phyloP scores from a whole-genome alignment of 768 basidiomycete genomes.

The Hericium erinaceus region DNA sequence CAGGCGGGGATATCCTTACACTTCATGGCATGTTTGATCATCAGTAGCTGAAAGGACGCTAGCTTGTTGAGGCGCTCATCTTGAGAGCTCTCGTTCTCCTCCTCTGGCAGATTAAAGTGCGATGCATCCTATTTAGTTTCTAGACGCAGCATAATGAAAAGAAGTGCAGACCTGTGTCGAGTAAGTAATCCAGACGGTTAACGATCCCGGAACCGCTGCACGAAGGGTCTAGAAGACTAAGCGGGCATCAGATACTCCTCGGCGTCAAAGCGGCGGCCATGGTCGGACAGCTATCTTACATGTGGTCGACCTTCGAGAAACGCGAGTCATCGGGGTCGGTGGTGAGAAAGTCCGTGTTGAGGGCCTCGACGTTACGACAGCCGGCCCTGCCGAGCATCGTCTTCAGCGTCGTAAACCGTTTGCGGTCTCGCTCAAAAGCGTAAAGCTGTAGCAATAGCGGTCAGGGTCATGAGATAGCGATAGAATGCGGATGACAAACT shows the following conservation, averaged over 20 bases:
- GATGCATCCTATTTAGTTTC: background rate
- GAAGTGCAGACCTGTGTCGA: slow-evolving; percentile 51
- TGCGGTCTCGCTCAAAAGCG: slow-evolving; percentile 84
- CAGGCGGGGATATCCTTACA: slow-evolving; percentile 39
- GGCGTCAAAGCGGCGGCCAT: too few species aligned
- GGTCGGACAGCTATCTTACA: slow-evolving; percentile 41
- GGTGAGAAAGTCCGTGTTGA: slow-evolving; percentile 78
- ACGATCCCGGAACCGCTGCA: slow-evolving; percentile 94
- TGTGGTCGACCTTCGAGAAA: slow-evolving; percentile 69
- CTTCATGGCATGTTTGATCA: slow-evolving; percentile 93
- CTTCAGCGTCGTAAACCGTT: slow-evolving; percentile 74
- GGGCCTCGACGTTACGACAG: slow-evolving; percentile 69
- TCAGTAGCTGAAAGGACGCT: slow-evolving; percentile 78
- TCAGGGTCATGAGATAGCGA: too few species aligned
- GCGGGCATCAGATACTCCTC: background rate
- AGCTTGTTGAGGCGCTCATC: slow-evolving; percentile 75
- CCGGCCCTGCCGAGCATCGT: slow-evolving; percentile 80
- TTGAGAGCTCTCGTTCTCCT: slow-evolving; percentile 46
- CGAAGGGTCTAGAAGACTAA: slow-evolving; percentile 86
- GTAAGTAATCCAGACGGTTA: slow-evolving; percentile 78
- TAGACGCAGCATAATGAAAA: background rate
- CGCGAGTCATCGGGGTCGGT: slow-evolving; percentile 57
- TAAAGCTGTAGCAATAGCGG: slow-evolving; percentile 40
- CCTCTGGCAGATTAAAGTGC: slow-evolving; percentile 22
- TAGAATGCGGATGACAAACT: slow-evolving; percentile 29